These are phyloP conservation scores for Alternaria sp. DNA, from an alignment of 2,329 filamentous ascomycete species.

Conservation along the genomic window DNA sequence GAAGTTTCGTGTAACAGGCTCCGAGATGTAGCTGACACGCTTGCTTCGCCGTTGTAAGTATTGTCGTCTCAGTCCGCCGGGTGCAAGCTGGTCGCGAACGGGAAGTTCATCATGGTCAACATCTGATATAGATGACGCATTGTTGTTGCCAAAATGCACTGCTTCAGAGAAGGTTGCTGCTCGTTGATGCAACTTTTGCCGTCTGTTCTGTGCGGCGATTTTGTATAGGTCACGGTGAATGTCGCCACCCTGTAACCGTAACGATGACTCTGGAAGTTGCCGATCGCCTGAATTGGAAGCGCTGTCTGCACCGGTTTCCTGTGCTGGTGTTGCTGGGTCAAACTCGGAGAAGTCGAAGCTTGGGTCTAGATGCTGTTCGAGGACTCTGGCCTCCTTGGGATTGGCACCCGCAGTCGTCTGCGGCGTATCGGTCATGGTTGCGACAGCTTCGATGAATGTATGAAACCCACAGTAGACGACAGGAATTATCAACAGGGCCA, in stretches of 20 bases:
- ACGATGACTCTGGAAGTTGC: slow-evolving; percentile 65
- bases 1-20: slow-evolving; percentile 72
- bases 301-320: slow-evolving; percentile 36
- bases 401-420: slow-evolving; percentile 40
- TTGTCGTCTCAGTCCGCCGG: slow-evolving; percentile 64
- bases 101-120: slow-evolving; percentile 51
- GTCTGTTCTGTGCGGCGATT: slow-evolving; percentile 67
- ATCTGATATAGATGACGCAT: slow-evolving; percentile 31
- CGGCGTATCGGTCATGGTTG: slow-evolving; percentile 43
- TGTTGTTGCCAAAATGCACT: slow-evolving; percentile 34
- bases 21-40: slow-evolving; percentile 54
- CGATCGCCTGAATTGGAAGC: slow-evolving; percentile 35
- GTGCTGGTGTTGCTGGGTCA: slow-evolving; percentile 44
- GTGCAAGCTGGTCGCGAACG: slow-evolving; percentile 57
- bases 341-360: slow-evolving; percentile 55
- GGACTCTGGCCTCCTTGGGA: slow-evolving; percentile 48
- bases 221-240: slow-evolving; percentile 81
- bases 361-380: slow-evolving; percentile 55
- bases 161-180: slow-evolving; percentile 73
- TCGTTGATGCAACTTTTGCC: slow-evolving; percentile 60
- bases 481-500: slow-evolving; percentile 1
- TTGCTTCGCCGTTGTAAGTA: slow-evolving; percentile 57
- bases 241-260: slow-evolving; percentile 77
- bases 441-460: slow-evolving; percentile 6
- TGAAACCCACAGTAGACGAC: not conserved